Evolutionary conservation across 2,329 filamentous ascomycete genomes (phyloP).

Genomic region (Keithomyces neogunnii): DNA sequence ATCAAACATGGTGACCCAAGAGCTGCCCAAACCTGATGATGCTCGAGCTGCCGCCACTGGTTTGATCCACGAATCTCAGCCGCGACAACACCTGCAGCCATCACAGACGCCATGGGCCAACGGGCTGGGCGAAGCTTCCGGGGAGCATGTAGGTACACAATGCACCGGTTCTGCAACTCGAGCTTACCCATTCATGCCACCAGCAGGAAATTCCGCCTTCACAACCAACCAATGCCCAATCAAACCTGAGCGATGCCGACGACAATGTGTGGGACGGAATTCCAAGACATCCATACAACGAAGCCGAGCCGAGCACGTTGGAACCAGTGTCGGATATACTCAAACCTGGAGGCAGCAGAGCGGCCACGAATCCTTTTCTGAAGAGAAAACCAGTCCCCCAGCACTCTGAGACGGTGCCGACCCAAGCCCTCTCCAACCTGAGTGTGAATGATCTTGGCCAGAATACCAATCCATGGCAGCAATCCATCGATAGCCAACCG

Average conservation of each 20-base stretch:
- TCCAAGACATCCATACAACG: slow-evolving; percentile 10
- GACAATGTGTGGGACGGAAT: slow-evolving; percentile 24
- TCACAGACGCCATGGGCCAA: slow-evolving; percentile 16
- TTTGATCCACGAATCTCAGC: not conserved
- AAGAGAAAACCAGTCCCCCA: slow-evolving; percentile 31
- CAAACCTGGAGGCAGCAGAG: slow-evolving; percentile 23
- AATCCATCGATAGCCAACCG: slow-evolving; percentile 14
- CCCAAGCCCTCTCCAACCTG: slow-evolving; percentile 32
- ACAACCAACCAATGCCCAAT: slow-evolving; percentile 19
- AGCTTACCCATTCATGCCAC: slow-evolving; percentile 3
- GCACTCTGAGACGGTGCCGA: slow-evolving; percentile 14
- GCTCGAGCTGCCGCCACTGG: not conserved
- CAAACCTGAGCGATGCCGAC: slow-evolving; percentile 14
- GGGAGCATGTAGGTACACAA: slow-evolving; percentile 12
- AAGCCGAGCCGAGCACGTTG: not conserved
- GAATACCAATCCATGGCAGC: slow-evolving; percentile 27
- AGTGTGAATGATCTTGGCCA: slow-evolving; percentile 31
- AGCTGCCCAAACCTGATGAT: not conserved
- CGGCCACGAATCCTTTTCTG: slow-evolving; percentile 45
- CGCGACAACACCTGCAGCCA: not conserved
- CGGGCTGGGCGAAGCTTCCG: slow-evolving; percentile 12
- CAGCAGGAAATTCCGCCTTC: slow-evolving; percentile 19
- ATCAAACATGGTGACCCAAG: slow-evolving; percentile 6
- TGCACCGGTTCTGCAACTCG: not conserved
- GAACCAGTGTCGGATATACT: slow-evolving; percentile 22